A percentile compares a stretch with the other conserved stretches of the same genome.
Evolutionary conservation across 2,329 filamentous ascomycete species (phyloP).

Genomic region (Penicillium oxalicum): DNA sequence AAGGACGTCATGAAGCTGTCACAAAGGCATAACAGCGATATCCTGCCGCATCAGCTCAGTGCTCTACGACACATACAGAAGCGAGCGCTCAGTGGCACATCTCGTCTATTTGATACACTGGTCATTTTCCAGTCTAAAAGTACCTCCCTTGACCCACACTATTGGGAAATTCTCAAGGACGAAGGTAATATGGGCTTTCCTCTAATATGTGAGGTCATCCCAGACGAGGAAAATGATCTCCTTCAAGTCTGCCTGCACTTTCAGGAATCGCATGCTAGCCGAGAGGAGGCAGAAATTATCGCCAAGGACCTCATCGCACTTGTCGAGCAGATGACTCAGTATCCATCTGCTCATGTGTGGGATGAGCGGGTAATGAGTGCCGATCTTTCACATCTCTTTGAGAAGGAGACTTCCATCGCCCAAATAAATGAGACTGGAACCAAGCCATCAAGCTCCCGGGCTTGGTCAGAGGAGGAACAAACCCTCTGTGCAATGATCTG

Average conservation of each 20-base stretch:
- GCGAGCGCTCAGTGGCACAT: conserved; percentile 41
- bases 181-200: conserved; percentile 59
- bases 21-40: conserved; percentile 56
- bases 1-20: conserved; percentile 54
- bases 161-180: conserved; percentile 50
- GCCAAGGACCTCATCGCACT: conserved; percentile 26
- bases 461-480: conserved; percentile 50
- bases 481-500: conserved; percentile 54
- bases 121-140: conserved; percentile 67
- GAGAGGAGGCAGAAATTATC: conserved; percentile 20
- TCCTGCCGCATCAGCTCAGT: conserved; percentile 66
- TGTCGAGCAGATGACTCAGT: conserved; percentile 30
- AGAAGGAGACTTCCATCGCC: conserved; percentile 6
- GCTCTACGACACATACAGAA: conserved; percentile 66
- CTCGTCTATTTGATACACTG: conserved; percentile 69
- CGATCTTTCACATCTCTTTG: conserved; percentile 25
- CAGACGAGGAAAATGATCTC: conserved; percentile 47
- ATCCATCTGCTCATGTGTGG: conserved; percentile 26
- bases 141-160: conserved; percentile 37
- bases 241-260: conserved; percentile 60
- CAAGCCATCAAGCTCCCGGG: conserved; percentile 7
- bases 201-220: conserved; percentile 68
- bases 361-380: conserved; percentile 20
- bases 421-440: background rate
- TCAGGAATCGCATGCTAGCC: conserved; percentile 33